Percentiles rank a stretch among this genome's conserved stretches.
Conservation (phyloP, 495 filamentous ascomycete genomes). For the Xylaria sp. region DNA sequence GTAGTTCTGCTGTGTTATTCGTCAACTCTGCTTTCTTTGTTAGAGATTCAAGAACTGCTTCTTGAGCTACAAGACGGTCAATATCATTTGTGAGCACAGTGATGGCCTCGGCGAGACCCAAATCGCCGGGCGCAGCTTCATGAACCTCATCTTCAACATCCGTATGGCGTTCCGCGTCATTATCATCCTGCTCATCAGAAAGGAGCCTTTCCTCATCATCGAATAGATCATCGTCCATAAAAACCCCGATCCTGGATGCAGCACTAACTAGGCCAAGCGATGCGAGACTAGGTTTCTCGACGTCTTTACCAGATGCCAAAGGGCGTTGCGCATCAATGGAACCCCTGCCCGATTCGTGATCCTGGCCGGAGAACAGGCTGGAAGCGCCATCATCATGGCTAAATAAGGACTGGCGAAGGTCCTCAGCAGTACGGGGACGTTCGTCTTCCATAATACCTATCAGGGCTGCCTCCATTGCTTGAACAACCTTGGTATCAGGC, state of each 20-base stretch:
- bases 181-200: conserved; percentile 84
- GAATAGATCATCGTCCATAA: conserved; percentile 91
- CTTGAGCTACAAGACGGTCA: conserved; percentile 85
- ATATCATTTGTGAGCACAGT: conserved; percentile 84
- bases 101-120: conserved; percentile 93
- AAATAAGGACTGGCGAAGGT: conserved; percentile 63
- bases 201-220: conserved; percentile 86
- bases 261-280: conserved; percentile 88
- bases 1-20: conserved; percentile 90
- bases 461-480: conserved; percentile 94
- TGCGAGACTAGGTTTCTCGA: conserved; percentile 80
- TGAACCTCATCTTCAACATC: conserved; percentile 84
- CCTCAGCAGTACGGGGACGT: conserved; percentile 65
- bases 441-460: conserved; percentile 89
- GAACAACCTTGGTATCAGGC: conserved; percentile 70
- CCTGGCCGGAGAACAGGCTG: conserved; percentile 54
- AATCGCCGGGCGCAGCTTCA: conserved; percentile 92
- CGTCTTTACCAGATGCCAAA: conserved; percentile 53
- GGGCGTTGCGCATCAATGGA: conserved; percentile 61
- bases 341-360: conserved; percentile 54
- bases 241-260: conserved; percentile 82
- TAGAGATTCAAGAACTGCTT: conserved; percentile 88
- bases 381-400: conserved; percentile 60
- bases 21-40: conserved; percentile 94
- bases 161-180: conserved; percentile 64